Percentiles rank a stretch among this genome's conserved stretches.
phyloP scores from a whole-genome alignment of 2,329 filamentous ascomycete genomes.

The Aureobasidium sp. region DNA sequence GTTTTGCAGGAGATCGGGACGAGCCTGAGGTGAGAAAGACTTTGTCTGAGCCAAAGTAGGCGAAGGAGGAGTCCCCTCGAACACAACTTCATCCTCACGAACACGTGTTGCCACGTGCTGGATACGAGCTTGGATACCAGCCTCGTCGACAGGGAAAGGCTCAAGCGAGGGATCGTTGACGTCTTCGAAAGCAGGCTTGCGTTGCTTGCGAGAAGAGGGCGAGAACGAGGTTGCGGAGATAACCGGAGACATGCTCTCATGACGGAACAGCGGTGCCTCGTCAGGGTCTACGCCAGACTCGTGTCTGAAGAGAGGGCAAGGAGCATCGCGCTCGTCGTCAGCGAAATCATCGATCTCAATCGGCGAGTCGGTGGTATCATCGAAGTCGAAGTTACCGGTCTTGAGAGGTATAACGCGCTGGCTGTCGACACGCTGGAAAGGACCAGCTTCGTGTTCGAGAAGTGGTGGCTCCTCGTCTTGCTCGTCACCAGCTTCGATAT shows the following conservation, averaged over 20 bases:
- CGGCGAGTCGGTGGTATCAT: background rate
- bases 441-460: slow-evolving; percentile 4
- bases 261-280: slow-evolving; percentile 23
- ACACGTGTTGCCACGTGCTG: slow-evolving; percentile 18
- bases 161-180: slow-evolving; percentile 24
- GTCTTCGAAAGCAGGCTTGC: slow-evolving; percentile 16
- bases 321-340: background rate
- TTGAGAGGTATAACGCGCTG: background rate
- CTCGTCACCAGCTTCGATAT: background rate
- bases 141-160: slow-evolving; percentile 26
- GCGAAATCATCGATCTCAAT: background rate
- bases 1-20: background rate
- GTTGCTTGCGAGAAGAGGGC: background rate
- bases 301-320: slow-evolving; percentile 28
- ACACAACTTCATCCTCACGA: slow-evolving; percentile 18
- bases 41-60: slow-evolving; percentile 7
- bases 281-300: slow-evolving; percentile 22
- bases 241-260: slow-evolving; percentile 20
- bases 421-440: background rate
- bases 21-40: background rate
- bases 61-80: slow-evolving; percentile 13
- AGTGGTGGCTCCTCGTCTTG: background rate
- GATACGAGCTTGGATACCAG: slow-evolving; percentile 26
- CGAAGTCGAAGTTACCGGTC: background rate
- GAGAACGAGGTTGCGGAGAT: background rate